These are phyloP conservation scores for Quercus dentata DNA, from an alignment of 306 rosid genomes.

Conservation along the genomic window DNA sequence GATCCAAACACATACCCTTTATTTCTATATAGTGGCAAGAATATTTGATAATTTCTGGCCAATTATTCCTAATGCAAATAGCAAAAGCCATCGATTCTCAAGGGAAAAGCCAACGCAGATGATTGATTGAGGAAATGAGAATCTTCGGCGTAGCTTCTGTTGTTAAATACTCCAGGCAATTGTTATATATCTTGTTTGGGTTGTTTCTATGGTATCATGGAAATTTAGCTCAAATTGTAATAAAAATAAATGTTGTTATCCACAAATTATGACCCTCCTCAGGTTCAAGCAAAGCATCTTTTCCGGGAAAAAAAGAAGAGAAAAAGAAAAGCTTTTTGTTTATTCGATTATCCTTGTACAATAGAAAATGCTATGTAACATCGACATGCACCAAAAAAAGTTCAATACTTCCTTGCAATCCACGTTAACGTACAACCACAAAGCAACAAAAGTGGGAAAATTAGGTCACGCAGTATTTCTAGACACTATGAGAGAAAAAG, in stretches of 20 bases:
- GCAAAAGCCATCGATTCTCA: constrained; percentile 9
- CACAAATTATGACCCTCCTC: neutral
- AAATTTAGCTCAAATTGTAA: too few relatives aligned
- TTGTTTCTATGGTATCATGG: too few relatives aligned
- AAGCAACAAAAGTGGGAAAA: neutral
- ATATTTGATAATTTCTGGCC: neutral
- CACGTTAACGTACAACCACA: neutral
- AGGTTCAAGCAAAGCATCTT: neutral
- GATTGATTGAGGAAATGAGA: neutral
- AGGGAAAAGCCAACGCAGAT: neutral
- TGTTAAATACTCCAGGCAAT: too few relatives aligned
- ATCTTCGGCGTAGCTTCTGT: neutral
- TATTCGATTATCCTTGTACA: neutral
- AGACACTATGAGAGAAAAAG: neutral
- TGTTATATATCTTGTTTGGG: too few relatives aligned
- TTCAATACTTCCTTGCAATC: neutral
- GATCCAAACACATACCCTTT: neutral
- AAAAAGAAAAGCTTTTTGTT: neutral
- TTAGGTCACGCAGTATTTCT: neutral
- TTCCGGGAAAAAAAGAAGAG: neutral
- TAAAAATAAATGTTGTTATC: too few relatives aligned
- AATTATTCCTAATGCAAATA: constrained; percentile 22
- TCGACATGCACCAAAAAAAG: neutral
- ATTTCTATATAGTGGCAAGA: neutral
- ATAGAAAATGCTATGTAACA: neutral